phyloP scores from a whole-genome alignment of 768 basidiomycete genomes.

The Russula lepida region DNA sequence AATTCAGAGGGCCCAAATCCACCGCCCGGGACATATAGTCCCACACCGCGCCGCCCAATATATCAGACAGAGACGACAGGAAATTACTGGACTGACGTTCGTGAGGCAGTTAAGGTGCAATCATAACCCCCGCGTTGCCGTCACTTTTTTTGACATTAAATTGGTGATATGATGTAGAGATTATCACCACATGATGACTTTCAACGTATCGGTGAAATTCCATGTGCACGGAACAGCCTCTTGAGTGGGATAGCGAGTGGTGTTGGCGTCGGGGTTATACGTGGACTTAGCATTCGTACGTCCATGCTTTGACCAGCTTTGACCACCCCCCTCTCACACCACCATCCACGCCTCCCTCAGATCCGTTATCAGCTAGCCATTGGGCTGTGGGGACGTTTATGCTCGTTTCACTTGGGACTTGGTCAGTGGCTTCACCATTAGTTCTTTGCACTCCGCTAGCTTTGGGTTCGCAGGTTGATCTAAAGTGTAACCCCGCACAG shows the following conservation, averaged over 20 bases:
- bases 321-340: background rate
- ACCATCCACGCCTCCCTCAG: conserved; percentile 29
- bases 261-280: conserved; percentile 64
- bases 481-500: conserved; percentile 28
- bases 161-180: conserved; percentile 32
- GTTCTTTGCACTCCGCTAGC: background rate
- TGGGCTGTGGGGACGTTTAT: conserved; percentile 76
- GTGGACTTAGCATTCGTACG: conserved; percentile 58
- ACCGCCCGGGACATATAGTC: background rate
- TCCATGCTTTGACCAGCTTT: conserved; percentile 16
- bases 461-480: background rate
- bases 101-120: conserved; percentile 30
- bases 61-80: conserved; percentile 31
- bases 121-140: background rate
- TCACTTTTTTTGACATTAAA: too few species aligned
- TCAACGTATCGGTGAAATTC: conserved; percentile 56
- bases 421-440: conserved; percentile 36
- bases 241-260: conserved; percentile 76
- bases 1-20: conserved; percentile 17
- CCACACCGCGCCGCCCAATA: conserved; percentile 11
- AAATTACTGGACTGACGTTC: conserved; percentile 28
- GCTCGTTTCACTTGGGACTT: conserved; percentile 57
- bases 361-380: conserved; percentile 57
- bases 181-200: conserved; percentile 44
- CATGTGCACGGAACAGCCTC: conserved; percentile 69